Evolutionary conservation across 177 flowering plant genomes (phyloP).

Genomic region (Tripterygium wilfordii): DNA sequence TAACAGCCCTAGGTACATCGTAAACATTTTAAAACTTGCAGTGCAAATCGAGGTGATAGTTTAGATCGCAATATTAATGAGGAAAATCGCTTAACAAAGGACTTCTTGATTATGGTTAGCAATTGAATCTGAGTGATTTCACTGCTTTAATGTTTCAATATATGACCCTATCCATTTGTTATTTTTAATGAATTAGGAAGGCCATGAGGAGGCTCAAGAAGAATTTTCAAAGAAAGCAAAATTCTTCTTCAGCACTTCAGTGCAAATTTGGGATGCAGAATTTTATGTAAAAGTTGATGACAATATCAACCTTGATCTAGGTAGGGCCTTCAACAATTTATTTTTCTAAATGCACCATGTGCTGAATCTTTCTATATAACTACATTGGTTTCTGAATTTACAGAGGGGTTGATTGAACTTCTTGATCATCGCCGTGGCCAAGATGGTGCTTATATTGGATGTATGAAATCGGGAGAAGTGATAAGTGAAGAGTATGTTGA

Average conservation of each 20-base stretch:
- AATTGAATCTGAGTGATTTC: no score
- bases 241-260: conserved; percentile 83
- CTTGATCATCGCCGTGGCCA: conserved; percentile 82
- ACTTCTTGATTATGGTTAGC: conserved; percentile 90
- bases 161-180: no score
- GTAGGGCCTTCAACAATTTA: conserved; percentile 49
- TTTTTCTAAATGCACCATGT: no score
- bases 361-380: not conserved
- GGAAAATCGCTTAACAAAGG: conserved; percentile 65
- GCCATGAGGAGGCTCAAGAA: conserved; percentile 96
- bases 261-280: conserved; percentile 95
- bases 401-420: conserved; percentile 76
- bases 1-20: no score
- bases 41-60: conserved; percentile 98
- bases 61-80: conserved; percentile 88
- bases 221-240: conserved; percentile 91
- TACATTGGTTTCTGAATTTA: conserved; percentile 11
- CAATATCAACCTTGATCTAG: conserved; percentile 68
- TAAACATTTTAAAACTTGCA: conserved; percentile 35
- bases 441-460: conserved; percentile 80
- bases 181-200: conserved; percentile 47
- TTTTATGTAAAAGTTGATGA: conserved; percentile 97
- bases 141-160: no score
- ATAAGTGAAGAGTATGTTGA: conserved; percentile 65
- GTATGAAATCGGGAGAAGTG: conserved; percentile 99